A percentile compares a stretch with the other conserved stretches of the same genome.
Conservation (phyloP, 192 early-diverging fungal species). For the Backusella liffmaniae region DNA sequence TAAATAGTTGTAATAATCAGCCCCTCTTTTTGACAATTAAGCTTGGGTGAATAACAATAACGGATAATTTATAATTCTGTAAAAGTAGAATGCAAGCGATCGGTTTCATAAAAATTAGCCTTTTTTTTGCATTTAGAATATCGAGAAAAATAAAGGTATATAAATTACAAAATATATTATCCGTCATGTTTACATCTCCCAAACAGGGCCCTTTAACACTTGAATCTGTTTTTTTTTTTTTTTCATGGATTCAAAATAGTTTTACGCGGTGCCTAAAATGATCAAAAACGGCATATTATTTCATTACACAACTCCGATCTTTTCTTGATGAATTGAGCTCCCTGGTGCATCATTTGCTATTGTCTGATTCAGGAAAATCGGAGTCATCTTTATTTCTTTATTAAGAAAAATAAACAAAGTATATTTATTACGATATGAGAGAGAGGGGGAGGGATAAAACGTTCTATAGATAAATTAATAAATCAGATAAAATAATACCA, state of each 20-base stretch:
- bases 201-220: neutral
- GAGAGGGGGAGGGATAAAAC: neutral
- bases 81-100: neutral
- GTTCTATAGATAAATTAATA: conserved; percentile 3
- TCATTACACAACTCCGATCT: neutral
- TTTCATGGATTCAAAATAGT: neutral
- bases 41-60: neutral
- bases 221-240: neutral
- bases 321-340: neutral
- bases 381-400: neutral
- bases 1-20: neutral
- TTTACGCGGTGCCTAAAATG: neutral
- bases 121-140: neutral
- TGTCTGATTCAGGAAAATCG: neutral
- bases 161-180: neutral
- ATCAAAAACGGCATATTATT: neutral
- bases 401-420: neutral
- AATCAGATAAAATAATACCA: neutral
- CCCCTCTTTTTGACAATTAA: neutral
- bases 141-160: neutral
- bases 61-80: neutral
- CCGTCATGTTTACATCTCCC: neutral
- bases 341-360: neutral
- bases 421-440: neutral
- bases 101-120: neutral